Conservation (phyloP, 2,329 filamentous ascomycete genomes). For the Fusarium abutilonis region DNA sequence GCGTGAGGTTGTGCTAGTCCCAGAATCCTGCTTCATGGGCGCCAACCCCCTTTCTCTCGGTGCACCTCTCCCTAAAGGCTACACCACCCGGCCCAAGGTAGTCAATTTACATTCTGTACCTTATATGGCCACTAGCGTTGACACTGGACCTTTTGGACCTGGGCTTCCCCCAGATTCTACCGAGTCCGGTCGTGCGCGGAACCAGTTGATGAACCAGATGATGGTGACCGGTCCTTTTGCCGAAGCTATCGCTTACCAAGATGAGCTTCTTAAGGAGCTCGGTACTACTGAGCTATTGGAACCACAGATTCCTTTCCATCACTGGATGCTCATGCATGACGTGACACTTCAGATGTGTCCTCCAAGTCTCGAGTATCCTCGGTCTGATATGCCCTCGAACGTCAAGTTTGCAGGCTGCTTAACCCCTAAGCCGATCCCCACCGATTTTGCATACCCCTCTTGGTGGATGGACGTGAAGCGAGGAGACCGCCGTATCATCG, state of each 20-base stretch:
- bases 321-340: slow-evolving; percentile 47
- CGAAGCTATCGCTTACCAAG: slow-evolving; percentile 37
- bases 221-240: slow-evolving; percentile 39
- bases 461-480: slow-evolving; percentile 58
- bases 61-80: slow-evolving; percentile 53
- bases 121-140: slow-evolving; percentile 50
- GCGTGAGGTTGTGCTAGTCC: slow-evolving; percentile 56
- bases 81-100: slow-evolving; percentile 47
- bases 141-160: slow-evolving; percentile 52
- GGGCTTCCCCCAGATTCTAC: slow-evolving; percentile 53
- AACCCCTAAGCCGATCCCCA: slow-evolving; percentile 46
- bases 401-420: slow-evolving; percentile 58
- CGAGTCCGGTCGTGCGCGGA: slow-evolving; percentile 49
- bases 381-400: slow-evolving; percentile 50
- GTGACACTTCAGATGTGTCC: slow-evolving; percentile 52
- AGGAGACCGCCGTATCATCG: slow-evolving; percentile 53
- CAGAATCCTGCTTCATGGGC: slow-evolving; percentile 54
- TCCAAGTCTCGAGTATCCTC: slow-evolving; percentile 53
- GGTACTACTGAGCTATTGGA: slow-evolving; percentile 42
- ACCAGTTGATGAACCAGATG: slow-evolving; percentile 45
- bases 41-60: slow-evolving; percentile 52
- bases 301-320: slow-evolving; percentile 40
- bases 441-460: slow-evolving; percentile 48
- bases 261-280: slow-evolving; percentile 43
- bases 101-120: slow-evolving; percentile 55